Percentiles rank a stretch among this genome's conserved stretches.
Evolutionary conservation across 306 rosid genomes (phyloP).

Genomic region (Cotoneaster glaucophyllus): DNA sequence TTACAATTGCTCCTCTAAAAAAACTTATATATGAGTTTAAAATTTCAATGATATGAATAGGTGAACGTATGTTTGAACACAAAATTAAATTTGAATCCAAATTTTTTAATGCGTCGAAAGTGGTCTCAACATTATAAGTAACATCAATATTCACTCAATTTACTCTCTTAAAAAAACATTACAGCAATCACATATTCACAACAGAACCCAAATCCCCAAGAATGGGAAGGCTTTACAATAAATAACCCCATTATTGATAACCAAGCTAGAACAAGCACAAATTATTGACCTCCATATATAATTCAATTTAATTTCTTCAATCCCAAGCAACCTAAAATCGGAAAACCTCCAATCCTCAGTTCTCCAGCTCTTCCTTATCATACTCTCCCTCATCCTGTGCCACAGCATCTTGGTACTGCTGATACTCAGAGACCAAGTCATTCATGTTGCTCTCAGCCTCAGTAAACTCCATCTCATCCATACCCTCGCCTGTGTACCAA

Average conservation of each 20-base stretch:
- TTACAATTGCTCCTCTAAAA: neutral
- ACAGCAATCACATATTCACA: constrained; percentile 13
- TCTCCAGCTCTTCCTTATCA: constrained; percentile 33
- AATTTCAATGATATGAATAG: neutral
- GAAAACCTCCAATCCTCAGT: neutral
- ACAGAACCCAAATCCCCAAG: neutral
- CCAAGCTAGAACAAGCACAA: neutral
- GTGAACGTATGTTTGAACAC: neutral
- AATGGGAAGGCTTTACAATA: neutral
- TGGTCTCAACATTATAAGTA: neutral
- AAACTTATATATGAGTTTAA: neutral
- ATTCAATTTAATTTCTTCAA: neutral
- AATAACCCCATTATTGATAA: neutral
- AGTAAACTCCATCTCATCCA: constrained; percentile 91
- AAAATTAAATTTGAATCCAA: neutral
- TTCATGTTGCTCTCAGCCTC: constrained; percentile 93
- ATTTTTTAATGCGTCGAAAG: neutral
- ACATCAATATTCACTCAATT: neutral
- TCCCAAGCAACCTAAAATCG: neutral
- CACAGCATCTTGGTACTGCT: constrained; percentile 77
- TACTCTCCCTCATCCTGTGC: constrained; percentile 37
- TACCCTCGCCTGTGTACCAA: constrained; percentile 88
- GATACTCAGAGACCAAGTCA: constrained; percentile 85
- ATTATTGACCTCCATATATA: neutral
- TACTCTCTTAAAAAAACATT: neutral